These are phyloP conservation scores for Trichoderma endophyticum DNA, from an alignment of 2,329 filamentous ascomycete species.

Conservation along the genomic window DNA sequence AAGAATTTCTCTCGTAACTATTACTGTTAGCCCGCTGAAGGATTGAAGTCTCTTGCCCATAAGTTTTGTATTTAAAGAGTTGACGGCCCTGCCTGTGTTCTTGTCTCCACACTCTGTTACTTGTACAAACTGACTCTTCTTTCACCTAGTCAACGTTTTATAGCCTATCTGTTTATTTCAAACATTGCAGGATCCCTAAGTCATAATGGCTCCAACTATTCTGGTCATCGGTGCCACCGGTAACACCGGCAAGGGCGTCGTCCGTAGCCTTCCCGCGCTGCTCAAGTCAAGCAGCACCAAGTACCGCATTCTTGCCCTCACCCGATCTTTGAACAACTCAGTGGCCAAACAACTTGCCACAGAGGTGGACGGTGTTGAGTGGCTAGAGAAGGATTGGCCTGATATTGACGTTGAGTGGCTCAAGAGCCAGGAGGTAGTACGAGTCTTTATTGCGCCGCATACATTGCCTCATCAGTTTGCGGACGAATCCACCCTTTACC, in stretches of 20 bases:
- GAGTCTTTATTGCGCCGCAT: not conserved
- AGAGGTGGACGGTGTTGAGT: not conserved
- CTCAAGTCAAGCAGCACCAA: not conserved
- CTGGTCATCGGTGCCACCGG: not conserved
- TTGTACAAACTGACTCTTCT: not conserved
- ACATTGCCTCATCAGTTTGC: not conserved
- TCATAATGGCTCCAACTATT: not conserved
- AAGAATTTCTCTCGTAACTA: not conserved
- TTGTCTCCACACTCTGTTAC: not conserved
- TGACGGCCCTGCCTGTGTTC: not conserved
- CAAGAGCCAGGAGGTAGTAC: not conserved
- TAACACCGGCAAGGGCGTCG: not conserved
- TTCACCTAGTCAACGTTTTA: not conserved
- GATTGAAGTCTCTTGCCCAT: no score
- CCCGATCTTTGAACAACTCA: not conserved
- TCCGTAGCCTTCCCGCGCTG: not conserved
- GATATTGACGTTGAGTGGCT: not conserved
- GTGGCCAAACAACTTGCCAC: not conserved
- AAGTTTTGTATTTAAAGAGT: not conserved
- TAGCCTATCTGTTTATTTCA: not conserved
- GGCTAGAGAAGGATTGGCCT: not conserved
- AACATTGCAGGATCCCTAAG: not conserved
- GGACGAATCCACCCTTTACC: not conserved
- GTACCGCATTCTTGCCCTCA: not conserved
- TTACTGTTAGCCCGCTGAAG: not conserved